Base-by-base conservation (phyloP, 1,284 basidiomycete genomes). In the Malassezia equina region DNA sequence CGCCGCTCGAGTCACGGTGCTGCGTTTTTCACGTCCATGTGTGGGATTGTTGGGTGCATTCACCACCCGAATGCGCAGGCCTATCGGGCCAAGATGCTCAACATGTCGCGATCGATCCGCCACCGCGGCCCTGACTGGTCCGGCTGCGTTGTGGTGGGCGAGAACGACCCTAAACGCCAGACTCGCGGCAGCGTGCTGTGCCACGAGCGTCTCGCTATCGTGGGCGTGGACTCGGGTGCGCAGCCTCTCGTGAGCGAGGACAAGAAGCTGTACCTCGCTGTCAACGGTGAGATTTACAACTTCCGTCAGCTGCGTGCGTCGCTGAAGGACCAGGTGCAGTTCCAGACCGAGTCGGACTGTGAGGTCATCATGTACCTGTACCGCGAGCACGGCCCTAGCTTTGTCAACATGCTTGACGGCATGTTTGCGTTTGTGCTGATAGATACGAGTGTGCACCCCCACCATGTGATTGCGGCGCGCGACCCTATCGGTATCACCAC, bases 201-300 rank as follows among this genome's bases (percentile, higher is more conserved):
- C 58, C 77, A 77, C 65, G 77, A 78, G 65, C 71, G 77, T 63
- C 80, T 99, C 50, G 94, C 94, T 40, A 89, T 99, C 75, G 94
- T 98, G 59, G 94, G 94, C 71, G 90, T 99, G 65, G 93, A 96
- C 76, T 88, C 90, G 27, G 94, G 94, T 66, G 94, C 94, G 34
- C 94, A 99, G 76, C 94, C 94, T 21, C 81, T 99, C 52, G 78
- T 86, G 62, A 90, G 86, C 77, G 83, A 86, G 45, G 90, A 96
- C 67, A 86, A 85, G 54, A 87, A 86, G 71, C 76, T 86, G 63
- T 81, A 86, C 66, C 85, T 99, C 52, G 84, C 88, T 57, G 94
- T 98, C 75, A 99, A 98, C 78, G 94, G 94, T 52, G 94, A 99
- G 78, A 98, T 98, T 71, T 99, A 99, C 81, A 99, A 98, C 81